phyloP scores from a whole-genome alignment of 768 basidiomycete species.

The Mycena olivaceomarginata region DNA sequence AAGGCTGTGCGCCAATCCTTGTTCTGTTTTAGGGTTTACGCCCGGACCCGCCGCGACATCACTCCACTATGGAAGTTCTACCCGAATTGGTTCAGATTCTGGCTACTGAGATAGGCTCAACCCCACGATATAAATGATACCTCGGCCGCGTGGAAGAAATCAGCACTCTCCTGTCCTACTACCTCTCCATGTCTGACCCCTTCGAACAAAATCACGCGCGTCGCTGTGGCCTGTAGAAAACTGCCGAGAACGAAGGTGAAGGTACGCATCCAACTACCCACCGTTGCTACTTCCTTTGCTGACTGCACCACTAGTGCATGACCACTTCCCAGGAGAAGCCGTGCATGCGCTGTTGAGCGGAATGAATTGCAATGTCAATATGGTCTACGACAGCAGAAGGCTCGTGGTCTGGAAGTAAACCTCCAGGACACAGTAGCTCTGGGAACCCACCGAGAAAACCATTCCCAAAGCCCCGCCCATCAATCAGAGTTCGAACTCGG shows the following conservation, averaged over 20 bases:
- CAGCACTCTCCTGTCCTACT: neutral
- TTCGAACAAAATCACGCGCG: neutral
- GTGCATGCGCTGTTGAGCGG: neutral
- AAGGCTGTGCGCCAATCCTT: too few relatives aligned
- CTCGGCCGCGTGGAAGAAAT: neutral
- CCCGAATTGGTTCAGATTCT: too few relatives aligned
- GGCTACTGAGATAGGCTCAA: too few relatives aligned
- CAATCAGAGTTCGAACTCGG: neutral
- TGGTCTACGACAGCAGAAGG: neutral
- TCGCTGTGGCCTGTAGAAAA: neutral
- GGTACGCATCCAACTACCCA: too few relatives aligned
- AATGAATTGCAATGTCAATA: neutral
- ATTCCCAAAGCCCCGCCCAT: neutral
- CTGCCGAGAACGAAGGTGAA: conserved; percentile 1
- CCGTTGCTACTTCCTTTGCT: too few relatives aligned
- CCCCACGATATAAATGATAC: neutral
- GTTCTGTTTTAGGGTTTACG: too few relatives aligned
- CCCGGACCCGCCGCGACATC: too few relatives aligned
- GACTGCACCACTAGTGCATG: neutral
- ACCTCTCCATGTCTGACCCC: conserved; percentile 6
- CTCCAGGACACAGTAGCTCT: neutral
- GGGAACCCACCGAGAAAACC: neutral
- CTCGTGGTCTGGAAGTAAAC: neutral
- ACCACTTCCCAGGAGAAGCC: neutral
- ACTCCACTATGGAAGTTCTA: too few relatives aligned